Percentiles rank a stretch among this genome's conserved stretches.
Evolutionary conservation across 768 basidiomycete species (phyloP).

Genomic region (Mycena indigotica): DNA sequence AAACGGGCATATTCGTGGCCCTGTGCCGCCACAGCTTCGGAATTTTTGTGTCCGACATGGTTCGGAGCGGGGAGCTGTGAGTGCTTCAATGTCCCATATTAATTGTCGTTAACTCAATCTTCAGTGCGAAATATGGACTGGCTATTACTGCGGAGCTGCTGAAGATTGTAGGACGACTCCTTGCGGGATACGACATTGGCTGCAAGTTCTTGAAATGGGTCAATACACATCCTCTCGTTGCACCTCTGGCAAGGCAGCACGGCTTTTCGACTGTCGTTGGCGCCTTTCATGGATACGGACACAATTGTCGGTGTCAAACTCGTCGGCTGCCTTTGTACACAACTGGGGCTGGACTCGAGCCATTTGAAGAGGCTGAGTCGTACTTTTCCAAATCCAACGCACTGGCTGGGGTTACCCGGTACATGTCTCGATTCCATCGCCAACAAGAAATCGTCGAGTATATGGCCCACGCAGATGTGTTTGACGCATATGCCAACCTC

Average conservation of each 20-base stretch:
- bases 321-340: neutral
- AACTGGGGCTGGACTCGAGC: slow-evolving; percentile 10
- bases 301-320: neutral
- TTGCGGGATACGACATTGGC: slow-evolving; percentile 14
- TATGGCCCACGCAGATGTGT: neutral
- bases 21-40: slow-evolving; percentile 37
- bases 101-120: neutral
- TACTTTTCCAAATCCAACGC: slow-evolving; percentile 13
- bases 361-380: slow-evolving; percentile 8
- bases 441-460: slow-evolving; percentile 6
- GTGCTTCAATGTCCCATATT: slow-evolving; percentile 16
- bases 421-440: neutral
- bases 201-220: slow-evolving; percentile 18
- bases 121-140: slow-evolving; percentile 9
- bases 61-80: slow-evolving; percentile 38
- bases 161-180: neutral
- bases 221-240: neutral
- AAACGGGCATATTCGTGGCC: slow-evolving; percentile 40
- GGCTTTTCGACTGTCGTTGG: neutral
- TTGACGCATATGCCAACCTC: neutral
- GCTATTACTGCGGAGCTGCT: neutral
- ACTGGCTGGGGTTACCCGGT: slow-evolving; percentile 7
- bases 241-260: neutral
- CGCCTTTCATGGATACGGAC: neutral
- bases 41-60: slow-evolving; percentile 34